A percentile compares a stretch with the other conserved stretches of the same genome.
phyloP scores from a whole-genome alignment of 176 grass and related monocot species.

The Carex littledalei region DNA sequence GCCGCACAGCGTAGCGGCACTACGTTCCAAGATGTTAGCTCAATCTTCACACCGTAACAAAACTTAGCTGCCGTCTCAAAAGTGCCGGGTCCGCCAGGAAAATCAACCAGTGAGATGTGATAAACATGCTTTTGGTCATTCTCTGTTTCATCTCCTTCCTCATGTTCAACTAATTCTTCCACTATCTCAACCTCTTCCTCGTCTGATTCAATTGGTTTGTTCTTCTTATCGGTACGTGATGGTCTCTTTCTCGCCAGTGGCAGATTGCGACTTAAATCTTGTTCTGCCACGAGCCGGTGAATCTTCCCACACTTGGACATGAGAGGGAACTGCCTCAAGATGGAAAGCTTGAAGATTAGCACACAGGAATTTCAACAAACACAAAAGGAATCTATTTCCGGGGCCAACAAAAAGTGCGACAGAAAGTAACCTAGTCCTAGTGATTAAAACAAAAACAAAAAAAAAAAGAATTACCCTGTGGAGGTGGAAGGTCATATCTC shows the following conservation, averaged over 20 bases:
- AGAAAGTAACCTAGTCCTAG: background rate
- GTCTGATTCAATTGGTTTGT: background rate
- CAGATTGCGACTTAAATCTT: constrained; percentile 24
- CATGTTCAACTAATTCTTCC: constrained; percentile 33
- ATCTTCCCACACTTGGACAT: constrained; percentile 82
- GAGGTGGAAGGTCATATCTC: constrained; percentile 92
- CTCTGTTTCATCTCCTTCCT: constrained; percentile 16
- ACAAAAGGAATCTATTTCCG: background rate
- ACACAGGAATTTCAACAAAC: constrained; percentile 50
- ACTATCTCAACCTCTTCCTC: constrained; percentile 39
- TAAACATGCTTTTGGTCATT: constrained; percentile 27
- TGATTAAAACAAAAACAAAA: background rate
- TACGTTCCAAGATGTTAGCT: constrained; percentile 74
- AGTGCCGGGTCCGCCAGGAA: constrained; percentile 64
- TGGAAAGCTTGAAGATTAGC: constrained; percentile 18
- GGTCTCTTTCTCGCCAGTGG: background rate
- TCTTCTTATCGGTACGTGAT: background rate
- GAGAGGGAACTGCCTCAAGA: constrained; percentile 66
- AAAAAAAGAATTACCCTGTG: constrained; percentile 50
- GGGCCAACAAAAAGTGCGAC: background rate
- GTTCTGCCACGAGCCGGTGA: constrained; percentile 61
- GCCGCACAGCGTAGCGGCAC: constrained; percentile 68
- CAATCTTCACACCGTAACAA: constrained; percentile 88
- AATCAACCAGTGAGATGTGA: constrained; percentile 45
- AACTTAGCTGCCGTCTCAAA: constrained; percentile 80